A percentile compares a stretch with the other conserved stretches of the same genome.
These are phyloP conservation scores for Naganishia vaughanmartiniae DNA, from an alignment of 768 basidiomycete genomes.

Conservation along the genomic window DNA sequence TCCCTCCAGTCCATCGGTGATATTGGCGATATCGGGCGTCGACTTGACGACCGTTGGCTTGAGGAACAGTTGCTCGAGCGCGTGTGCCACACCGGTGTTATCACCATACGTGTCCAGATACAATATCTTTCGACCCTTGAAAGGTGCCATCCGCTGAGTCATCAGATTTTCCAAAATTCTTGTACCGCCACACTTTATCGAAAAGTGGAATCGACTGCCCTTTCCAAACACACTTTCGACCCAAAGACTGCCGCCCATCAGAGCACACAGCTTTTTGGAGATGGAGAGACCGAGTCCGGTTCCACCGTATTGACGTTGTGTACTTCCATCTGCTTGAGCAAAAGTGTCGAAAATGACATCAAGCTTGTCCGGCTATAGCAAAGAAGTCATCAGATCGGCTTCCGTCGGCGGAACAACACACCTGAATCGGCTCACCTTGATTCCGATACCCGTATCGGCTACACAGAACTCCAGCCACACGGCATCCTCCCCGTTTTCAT, in stretches of 20 bases:
- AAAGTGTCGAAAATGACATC: conserved; percentile 99
- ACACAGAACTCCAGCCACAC: conserved; percentile 96
- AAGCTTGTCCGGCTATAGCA: conserved; percentile 75
- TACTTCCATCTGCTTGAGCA: conserved; percentile 97
- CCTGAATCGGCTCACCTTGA: conserved; percentile 57
- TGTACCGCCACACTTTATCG: conserved; percentile 62
- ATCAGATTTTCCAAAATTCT: conserved; percentile 34
- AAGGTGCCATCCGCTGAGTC: conserved; percentile 58
- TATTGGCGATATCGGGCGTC: conserved; percentile 12
- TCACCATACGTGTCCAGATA: conserved; percentile 85
- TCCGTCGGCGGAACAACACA: not conserved
- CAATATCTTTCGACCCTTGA: conserved; percentile 80
- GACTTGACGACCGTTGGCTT: conserved; percentile 72
- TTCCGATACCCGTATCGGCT: conserved; percentile 95
- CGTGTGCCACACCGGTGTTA: conserved; percentile 68
- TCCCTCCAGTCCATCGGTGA: conserved; percentile 17
- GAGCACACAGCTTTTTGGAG: conserved; percentile 90
- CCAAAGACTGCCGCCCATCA: conserved; percentile 99
- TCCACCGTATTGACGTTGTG: conserved; percentile 69
- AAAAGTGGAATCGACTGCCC: conserved; percentile 84
- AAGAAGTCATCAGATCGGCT: not conserved
- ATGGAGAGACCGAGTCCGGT: conserved; percentile 61
- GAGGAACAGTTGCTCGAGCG: conserved; percentile 75
- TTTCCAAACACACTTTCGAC: conserved; percentile 82
- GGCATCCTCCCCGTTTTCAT: conserved; percentile 70